Base-by-base conservation (phyloP, 2,329 filamentous ascomycete genomes). In the Penicillium thymicola region DNA sequence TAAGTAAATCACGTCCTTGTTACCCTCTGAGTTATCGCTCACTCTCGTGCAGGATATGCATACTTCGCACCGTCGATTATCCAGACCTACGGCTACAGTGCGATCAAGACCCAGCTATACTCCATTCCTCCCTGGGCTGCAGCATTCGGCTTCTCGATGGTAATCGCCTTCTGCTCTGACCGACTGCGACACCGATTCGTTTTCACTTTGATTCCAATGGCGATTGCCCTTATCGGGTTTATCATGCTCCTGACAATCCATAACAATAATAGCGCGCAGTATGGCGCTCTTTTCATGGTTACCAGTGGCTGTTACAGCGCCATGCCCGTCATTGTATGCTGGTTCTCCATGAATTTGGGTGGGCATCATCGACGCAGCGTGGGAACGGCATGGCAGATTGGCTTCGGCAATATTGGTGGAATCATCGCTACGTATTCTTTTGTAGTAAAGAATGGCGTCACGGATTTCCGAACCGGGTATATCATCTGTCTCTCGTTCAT, bases 271-370 rank as follows among this genome's bases (percentile, higher is more conserved):
- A 60, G 81, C 13, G 75, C 90, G 7, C 83, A 94, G 71, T 97
- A 96, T 67, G 88, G 80, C 0, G 89, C 88, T 0, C 81, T 97
- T 0, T 96, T 95, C 78, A 78, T 97, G 32, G 85, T 95, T 48
- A 88, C 89, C 2, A 86, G 86, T 76, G 90, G 90, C 48, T 82
- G 84, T 0, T 97, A 95, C 75, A 86, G 85, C 1, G 90, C 92
- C n/a, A 92, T 96, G 88, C 92, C 93, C 0, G 86, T 96, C 30
- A 85, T 92, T 42, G 83, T 92, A 8, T 92, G 88, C 71, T 92
- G 89, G 89, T 92, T 88, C 72, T 88, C 87, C 65, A 90, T 91
- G 84, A 92, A 92, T 65, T 77, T 91, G 1, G 85, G 85, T 2
- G 89, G 88, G 0, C 89, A 92, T 69, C 86, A 86, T 55, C 82